Evolutionary conservation across 768 basidiomycete species (phyloP), one percentile per base, ranked within the genome.

Genomic region (Melanogaster broomeanus): DNA sequence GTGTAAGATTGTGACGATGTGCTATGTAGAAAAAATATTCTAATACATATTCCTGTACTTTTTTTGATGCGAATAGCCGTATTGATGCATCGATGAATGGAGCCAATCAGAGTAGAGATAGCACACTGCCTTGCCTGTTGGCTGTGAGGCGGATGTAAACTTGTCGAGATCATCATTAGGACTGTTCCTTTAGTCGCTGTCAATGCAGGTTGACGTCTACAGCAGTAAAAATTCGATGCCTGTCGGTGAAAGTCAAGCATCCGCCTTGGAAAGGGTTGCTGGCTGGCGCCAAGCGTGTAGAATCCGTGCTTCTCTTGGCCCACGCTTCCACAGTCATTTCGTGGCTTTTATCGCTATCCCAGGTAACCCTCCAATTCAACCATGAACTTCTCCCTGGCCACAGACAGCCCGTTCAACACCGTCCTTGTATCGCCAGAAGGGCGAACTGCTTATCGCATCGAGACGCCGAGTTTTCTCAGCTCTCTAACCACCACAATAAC

Each of bases 341-440:
- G n/a, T 44, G 49, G 42, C 30, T 44, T n/a, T 40, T 48, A 51
- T 56, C 53, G 44, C 46, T n/a, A n/a, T n/a, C n/a, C n/a, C n/a
- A n/a, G n/a, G 45, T 55, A 34, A 33, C 56, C 18, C 58, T 31
- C 18, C 37, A 9, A 15, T 15, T 33, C 53, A 24, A 27, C 42
- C 38, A 68, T 68, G 67, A 68, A 68, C 46, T 69, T 67, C 48
- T 70, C 69, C 9, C 43, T 68, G 33, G 53, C 64, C 28, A 57
- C 58, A 48, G 68, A 68, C 24, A 70, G 61, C 39, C 67, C 67
- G 9, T 68, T 68, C 22, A 68, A 68, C 16, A 70, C 67, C 31
- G 58, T 54, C 19, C 62, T 68, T 24, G 45, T 69, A 3, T 69
- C 64, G 0, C 62, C 68, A 33, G 69, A 68, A 22, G 66, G 66